Evolutionary conservation across 1,284 basidiomycete genomes (phyloP).

Genomic region (Phylloboletellus chloephorus): DNA sequence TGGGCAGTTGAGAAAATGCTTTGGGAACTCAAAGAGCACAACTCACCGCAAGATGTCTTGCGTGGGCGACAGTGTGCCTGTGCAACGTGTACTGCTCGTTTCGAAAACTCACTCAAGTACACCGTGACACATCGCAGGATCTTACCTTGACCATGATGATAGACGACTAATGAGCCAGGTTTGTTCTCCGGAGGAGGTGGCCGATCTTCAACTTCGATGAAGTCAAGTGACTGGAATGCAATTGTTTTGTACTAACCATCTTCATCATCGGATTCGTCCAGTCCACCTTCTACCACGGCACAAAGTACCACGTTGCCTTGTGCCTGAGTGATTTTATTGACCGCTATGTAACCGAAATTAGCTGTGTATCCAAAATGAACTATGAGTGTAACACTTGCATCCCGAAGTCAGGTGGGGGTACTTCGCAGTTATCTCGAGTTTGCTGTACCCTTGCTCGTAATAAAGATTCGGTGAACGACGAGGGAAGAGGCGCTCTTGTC

Average conservation of each 20-base stretch:
- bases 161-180: constrained; percentile 36
- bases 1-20: neutral
- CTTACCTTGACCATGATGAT: constrained; percentile 26
- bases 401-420: constrained; percentile 31
- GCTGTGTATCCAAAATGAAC: neutral
- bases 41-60: constrained; percentile 19
- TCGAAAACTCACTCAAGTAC: constrained; percentile 1
- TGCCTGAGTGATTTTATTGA: constrained; percentile 40
- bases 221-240: neutral
- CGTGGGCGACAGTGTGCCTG: constrained; percentile 22
- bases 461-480: constrained; percentile 20
- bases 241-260: constrained; percentile 19
- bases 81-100: constrained; percentile 19
- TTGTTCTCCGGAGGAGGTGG: constrained; percentile 36
- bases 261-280: constrained; percentile 32
- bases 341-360: constrained; percentile 28
- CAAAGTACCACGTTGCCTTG: constrained; percentile 34
- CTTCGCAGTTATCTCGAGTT: constrained; percentile 26
- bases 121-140: neutral
- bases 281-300: constrained; percentile 35
- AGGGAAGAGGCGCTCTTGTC: constrained; percentile 20
- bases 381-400: constrained; percentile 16
- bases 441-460: constrained; percentile 22
- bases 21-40: neutral
- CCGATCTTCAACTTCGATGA: constrained; percentile 5